These are phyloP conservation scores for Aurifilum marmelostoma DNA, from an alignment of 2,329 filamentous ascomycete genomes.

Conservation along the genomic window DNA sequence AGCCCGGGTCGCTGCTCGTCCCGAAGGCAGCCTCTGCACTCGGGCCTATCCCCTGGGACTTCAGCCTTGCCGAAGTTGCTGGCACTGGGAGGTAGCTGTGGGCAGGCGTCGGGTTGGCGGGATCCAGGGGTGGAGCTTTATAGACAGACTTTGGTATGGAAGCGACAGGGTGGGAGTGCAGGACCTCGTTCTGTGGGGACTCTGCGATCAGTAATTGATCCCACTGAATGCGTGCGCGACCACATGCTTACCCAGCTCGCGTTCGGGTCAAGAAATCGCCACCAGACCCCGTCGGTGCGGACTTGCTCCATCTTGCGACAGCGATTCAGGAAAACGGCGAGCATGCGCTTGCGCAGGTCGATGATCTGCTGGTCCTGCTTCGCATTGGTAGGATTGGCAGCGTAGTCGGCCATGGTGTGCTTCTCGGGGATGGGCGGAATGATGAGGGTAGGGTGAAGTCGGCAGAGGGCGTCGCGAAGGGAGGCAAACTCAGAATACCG, in stretches of 20 bases:
- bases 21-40: constrained; percentile 38
- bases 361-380: constrained; percentile 98
- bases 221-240: not conserved
- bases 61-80: constrained; percentile 82
- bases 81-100: constrained; percentile 89
- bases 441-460: constrained; percentile 91
- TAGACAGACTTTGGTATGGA: constrained; percentile 93
- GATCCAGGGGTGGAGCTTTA: constrained; percentile 92
- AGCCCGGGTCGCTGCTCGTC: constrained; percentile 58
- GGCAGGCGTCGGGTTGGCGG: constrained; percentile 86
- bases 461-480: constrained; percentile 82
- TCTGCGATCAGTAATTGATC: constrained; percentile 36
- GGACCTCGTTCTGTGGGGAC: constrained; percentile 76
- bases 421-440: constrained; percentile 98
- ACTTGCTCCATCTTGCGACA: constrained; percentile 93
- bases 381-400: constrained; percentile 94
- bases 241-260: constrained; percentile 84
- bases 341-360: constrained; percentile 93
- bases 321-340: constrained; percentile 91
- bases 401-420: constrained; percentile 98
- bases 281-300: constrained; percentile 91
- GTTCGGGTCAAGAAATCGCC: constrained; percentile 96
- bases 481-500: constrained; percentile 97
- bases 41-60: constrained; percentile 51
- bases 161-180: constrained; percentile 86